phyloP scores from a whole-genome alignment of 805 yeast species.

The Wickerhamiella domercqiae region DNA sequence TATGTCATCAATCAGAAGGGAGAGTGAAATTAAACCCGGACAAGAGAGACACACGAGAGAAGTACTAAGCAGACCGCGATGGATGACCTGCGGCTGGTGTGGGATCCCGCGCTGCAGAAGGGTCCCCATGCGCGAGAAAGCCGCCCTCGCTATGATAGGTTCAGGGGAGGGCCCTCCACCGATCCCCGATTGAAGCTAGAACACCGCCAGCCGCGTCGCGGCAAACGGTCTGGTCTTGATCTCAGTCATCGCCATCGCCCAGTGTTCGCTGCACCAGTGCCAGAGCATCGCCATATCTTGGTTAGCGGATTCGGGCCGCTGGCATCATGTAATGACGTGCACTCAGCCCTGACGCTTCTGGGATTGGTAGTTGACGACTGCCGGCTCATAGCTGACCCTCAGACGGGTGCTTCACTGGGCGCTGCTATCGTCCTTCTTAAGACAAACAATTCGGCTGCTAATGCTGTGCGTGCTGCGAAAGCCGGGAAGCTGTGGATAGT shows the following conservation, averaged over 20 bases:
- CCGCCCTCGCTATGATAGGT: not conserved
- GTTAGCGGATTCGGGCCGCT: not conserved
- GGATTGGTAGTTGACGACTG: not conserved
- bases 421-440: not conserved
- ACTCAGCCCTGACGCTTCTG: not conserved
- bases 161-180: not conserved
- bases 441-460: not conserved
- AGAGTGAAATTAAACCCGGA: too few relatives aligned
- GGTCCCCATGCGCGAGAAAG: too few relatives aligned
- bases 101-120: too few relatives aligned
- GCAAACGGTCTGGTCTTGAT: not conserved
- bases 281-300: not conserved
- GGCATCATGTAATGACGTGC: not conserved
- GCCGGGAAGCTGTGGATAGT: not conserved
- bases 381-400: not conserved
- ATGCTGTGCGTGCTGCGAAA: not conserved
- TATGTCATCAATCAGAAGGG: too few relatives aligned
- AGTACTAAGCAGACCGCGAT: too few relatives aligned
- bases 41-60: too few relatives aligned
- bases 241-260: not conserved
- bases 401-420: slow-evolving; percentile 1
- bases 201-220: not conserved
- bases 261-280: not conserved
- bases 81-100: too few relatives aligned
- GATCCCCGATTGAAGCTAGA: not conserved